Evolutionary conservation across 371 early-diverging fungal genomes (phyloP).

Genomic region (Zopfochytrium polystomum): DNA sequence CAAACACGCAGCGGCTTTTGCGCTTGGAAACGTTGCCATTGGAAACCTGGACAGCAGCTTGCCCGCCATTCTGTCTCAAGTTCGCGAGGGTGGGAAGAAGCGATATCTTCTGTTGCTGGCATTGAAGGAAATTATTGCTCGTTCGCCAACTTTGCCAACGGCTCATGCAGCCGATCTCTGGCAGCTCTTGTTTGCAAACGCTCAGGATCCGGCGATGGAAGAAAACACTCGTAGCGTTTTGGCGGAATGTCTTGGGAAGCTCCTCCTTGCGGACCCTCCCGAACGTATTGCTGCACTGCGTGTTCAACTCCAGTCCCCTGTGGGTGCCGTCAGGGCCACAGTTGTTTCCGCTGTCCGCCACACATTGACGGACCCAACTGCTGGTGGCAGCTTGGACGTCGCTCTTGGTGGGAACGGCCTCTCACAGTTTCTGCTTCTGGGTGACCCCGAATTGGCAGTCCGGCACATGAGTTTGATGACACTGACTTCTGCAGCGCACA

Average conservation of each 20-base stretch:
- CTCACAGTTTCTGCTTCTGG: too few relatives aligned
- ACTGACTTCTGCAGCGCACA: conserved; percentile 77
- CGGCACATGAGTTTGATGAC: conserved; percentile 72
- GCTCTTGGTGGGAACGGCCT: too few relatives aligned
- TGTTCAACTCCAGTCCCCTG: conserved; percentile 49
- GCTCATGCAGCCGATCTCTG: conserved; percentile 43
- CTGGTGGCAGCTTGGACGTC: too few relatives aligned
- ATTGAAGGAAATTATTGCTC: conserved; percentile 67
- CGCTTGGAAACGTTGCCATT: conserved; percentile 75
- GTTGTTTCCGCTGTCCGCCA: conserved; percentile 80
- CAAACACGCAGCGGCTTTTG: conserved; percentile 81
- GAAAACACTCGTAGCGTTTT: conserved; percentile 80
- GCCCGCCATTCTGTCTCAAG: conserved; percentile 65
- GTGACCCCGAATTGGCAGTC: conserved; percentile 75
- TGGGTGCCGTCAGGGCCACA: conserved; percentile 63
- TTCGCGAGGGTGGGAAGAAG: conserved; percentile 63
- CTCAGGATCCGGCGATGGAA: conserved; percentile 61
- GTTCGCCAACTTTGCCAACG: conserved; percentile 20
- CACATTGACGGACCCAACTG: conserved; percentile 74
- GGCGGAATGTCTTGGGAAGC: conserved; percentile 83
- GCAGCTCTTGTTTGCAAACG: conserved; percentile 61
- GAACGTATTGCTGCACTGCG: conserved; percentile 73
- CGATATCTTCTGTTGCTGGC: conserved; percentile 74
- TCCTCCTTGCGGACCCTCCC: conserved; percentile 65
- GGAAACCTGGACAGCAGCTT: conserved; percentile 70